phyloP scores from a whole-genome alignment of 805 yeast species.

The Priceomyces castillae region DNA sequence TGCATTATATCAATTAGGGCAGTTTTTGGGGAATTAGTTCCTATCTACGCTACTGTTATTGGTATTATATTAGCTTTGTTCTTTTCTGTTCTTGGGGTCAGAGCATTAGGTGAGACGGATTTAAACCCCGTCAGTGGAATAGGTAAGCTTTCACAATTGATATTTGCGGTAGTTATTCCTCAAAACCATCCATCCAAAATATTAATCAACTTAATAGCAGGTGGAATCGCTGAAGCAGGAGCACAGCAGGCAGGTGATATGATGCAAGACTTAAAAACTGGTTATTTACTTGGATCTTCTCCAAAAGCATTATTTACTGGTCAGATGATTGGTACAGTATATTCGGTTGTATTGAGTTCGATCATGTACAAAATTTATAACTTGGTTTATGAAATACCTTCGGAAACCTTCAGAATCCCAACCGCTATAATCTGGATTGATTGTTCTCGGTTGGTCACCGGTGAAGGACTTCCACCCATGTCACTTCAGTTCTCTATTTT shows the following conservation, averaged over 20 bases:
- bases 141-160: slow-evolving; percentile 86
- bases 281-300: slow-evolving; percentile 86
- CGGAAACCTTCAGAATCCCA: slow-evolving; percentile 77
- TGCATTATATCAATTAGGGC: slow-evolving; percentile 63
- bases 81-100: slow-evolving; percentile 80
- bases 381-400: slow-evolving; percentile 81
- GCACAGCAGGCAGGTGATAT: slow-evolving; percentile 99
- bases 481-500: slow-evolving; percentile 59
- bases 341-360: slow-evolving; percentile 78
- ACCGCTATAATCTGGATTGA: slow-evolving; percentile 97
- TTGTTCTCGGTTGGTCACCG: slow-evolving; percentile 89
- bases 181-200: slow-evolving; percentile 74
- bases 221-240: slow-evolving; percentile 97
- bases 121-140: slow-evolving; percentile 95
- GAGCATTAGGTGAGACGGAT: slow-evolving; percentile 96
- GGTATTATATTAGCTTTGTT: slow-evolving; percentile 76
- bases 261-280: slow-evolving; percentile 96
- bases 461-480: slow-evolving; percentile 81
- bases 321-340: slow-evolving; percentile 81
- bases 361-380: slow-evolving; percentile 82
- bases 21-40: slow-evolving; percentile 71
- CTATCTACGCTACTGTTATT: slow-evolving; percentile 61
- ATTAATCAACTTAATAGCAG: slow-evolving; percentile 83
- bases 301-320: slow-evolving; percentile 91
- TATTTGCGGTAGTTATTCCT: slow-evolving; percentile 82